A percentile compares a stretch with the other conserved stretches of the same genome.
Conservation (phyloP, 164 flowering plant species). For the Cinnamomum micranthum region DNA sequence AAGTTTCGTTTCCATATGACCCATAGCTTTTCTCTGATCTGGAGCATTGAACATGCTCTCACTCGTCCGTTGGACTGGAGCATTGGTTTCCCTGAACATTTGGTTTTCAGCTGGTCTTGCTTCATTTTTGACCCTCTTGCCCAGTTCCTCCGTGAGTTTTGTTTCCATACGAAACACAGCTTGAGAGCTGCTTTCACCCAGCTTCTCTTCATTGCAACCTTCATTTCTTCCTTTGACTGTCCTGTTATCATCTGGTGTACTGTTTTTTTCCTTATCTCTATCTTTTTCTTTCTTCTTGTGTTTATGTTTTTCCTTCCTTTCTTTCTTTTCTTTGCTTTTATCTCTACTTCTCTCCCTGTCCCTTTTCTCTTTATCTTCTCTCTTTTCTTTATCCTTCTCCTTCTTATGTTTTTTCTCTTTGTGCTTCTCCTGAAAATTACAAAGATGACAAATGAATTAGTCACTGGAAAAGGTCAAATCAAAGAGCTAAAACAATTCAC, state of each 20-base stretch:
- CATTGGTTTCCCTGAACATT: constrained; percentile 29
- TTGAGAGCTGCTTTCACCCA: constrained; percentile 4
- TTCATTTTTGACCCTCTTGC: constrained; percentile 25
- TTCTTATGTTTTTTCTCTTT: constrained; percentile 60
- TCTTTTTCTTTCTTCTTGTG: constrained; percentile 53
- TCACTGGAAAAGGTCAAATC: constrained; percentile 1
- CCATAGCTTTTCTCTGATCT: constrained; percentile 7
- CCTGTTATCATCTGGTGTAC: constrained; percentile 19
- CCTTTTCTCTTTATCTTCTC: constrained; percentile 38
- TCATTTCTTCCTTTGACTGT: constrained; percentile 16
- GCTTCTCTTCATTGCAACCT: constrained; percentile 9
- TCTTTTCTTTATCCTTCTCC: constrained; percentile 49
- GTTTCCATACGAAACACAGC: constrained; percentile 27
- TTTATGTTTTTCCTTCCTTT: constrained; percentile 53
- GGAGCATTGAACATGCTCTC: too few species aligned
- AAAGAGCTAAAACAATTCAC: neutral
- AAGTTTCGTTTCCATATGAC: constrained; percentile 33
- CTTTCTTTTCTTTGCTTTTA: constrained; percentile 58
- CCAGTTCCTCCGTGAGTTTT: constrained; percentile 43
- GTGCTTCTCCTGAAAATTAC: constrained; percentile 57
- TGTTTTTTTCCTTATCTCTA: constrained; percentile 31
- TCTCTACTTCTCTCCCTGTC: constrained; percentile 38
- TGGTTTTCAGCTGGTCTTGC: constrained; percentile 26
- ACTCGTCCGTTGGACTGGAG: neutral
- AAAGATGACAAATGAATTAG: constrained; percentile 16